Evolutionary conservation across 2,329 filamentous ascomycete genomes (phyloP), one percentile per base, ranked within the genome.

Genomic region (Cadophora luteo-olivacea): DNA sequence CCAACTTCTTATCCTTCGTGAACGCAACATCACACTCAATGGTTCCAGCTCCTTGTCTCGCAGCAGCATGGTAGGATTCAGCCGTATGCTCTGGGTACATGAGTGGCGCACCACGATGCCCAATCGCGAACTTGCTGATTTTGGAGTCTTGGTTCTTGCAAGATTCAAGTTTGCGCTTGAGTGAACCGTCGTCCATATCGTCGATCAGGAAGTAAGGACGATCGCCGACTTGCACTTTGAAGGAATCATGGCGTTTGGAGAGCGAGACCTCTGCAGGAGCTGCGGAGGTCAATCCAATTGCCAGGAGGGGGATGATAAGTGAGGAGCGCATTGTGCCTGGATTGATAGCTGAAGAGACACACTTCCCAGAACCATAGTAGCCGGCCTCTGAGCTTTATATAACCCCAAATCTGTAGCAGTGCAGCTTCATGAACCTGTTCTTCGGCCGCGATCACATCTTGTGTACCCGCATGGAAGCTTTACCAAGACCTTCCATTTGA

Each of bases 11-110:
- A 48, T 62, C 60, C 29, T 62, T 62, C 22, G 60, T 62, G 14
- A 62, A 62, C 1, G 60, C 60, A 33, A 62, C 60, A 62, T 62
- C 60, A 24, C 60, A 62, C 24, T 62, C 60, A 32, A 62, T 62
- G 2, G 60, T 33, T 1, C 60, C 60, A 9, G 60, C 60, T 33
- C 60, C 60, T 51, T 62, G 60, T 6, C 60, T 48, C 24, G 60
- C 60, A 49, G 60, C 60, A 62, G 60, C 60, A 49, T 62, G 38
- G 12, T 62, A 62, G 4, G 60, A 62, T 24, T 62, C 60, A 3
- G 41, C 38, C 14, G 60, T 62, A 19, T 62, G 60, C 41, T 62
- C 60, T 32, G 60, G 60, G 29, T 51, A 62, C 60, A 62, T 49
- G 12, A 62, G 25, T n/a, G 60, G 60, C 11, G 60, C 60, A 49